Evolutionary conservation across 306 rosid genomes (phyloP), one percentile per base, ranked within the genome.

Genomic region (Sechiopsis laciniata): DNA sequence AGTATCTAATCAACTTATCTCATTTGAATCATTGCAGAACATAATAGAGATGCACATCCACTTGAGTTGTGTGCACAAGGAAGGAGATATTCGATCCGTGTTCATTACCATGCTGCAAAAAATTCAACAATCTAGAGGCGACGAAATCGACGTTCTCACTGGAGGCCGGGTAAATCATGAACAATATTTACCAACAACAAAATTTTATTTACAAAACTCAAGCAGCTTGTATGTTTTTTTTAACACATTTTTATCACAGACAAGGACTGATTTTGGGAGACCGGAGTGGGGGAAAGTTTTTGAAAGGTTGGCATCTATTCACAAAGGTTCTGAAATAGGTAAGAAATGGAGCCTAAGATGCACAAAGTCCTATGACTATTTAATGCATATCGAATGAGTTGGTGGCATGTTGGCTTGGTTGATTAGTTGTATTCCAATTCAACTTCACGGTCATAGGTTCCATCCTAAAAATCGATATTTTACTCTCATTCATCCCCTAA

Each of bases 241-340:
- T 26, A 26, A 42, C 48, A 42, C 48, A 42, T 42, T 8, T 42
- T 7, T 42, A 42, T 42, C 37, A 17, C 90, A 90, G 96, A 88
- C 88, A 74, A 50, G 76, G 79, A 90, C 98, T 42, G 90, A 93
- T 82, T 93, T 93, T 84, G 88, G 91, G 29, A 88, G 93, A 80
- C 98, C 97, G 4, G 83, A 93, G 40, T 93, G 98, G 98, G 83
- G 46, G 78, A 90, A 80, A 62, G 97, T 90, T 24, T 90, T 90
- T 75, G 55, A 78, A 0, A 45, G 71, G 16, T 73, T 70, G 60
- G 74, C 74, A 52, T 16, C 24, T 14, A 2, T 0, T 10, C 75
- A 54, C 53, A 10, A 8, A 35, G 54, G 62, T 8, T 54, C 75
- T 10, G 24, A 54, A 42, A 72, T 72, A 37, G 75, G 64, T 55